Evolutionary conservation across 169 alveolate genomes (phyloP), one percentile per base, ranked within the genome.

Genomic region (Eimeria falciformis): DNA sequence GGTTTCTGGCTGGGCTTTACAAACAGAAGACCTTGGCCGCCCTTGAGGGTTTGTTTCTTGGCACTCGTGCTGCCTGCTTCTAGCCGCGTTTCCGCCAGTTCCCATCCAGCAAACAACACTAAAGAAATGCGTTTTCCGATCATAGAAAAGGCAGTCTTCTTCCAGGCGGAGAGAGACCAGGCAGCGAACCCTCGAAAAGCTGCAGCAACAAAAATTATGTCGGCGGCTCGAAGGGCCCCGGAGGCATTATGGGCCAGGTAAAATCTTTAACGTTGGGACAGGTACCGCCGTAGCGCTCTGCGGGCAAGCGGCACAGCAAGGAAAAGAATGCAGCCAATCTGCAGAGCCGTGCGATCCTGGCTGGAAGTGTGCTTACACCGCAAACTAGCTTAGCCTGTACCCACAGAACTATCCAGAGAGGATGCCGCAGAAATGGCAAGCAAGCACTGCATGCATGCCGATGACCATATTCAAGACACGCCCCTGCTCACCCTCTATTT

Each of bases 211-310:
- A 37, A 37, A 33, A 47, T 25, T 21, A 11, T 46, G 23, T 77
- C 69, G 69, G 53, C 18, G 69, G 69, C 86, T 53, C 73, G 66
- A 56, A 90, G 14, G 93, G 93, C 23, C 91, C 91, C 5, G 94
- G 93, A 6, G 96, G 96, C 85, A 94, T 84, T 50, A 69, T 73
- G 5, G 94, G 94, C 65, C 92, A 88, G 50, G 77, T 65, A 46
- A 92, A 94, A 27, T 90, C 88, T 40, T n/a, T 55, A 5, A 94
- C 95, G 55, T 94, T 91, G n/a, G 96, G 68, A 50, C 95, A 94
- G 23, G 75, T 69, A 40, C 96, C 96, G 23, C 93, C 95, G 55
- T 94, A 94, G 27, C 94, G 87, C 81, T 89, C 92, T 89, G 92
- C 92, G 43, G 40, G 40, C 40, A 88, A 91, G 53, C 71, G 94